A percentile compares a stretch with the other conserved stretches of the same genome.
Evolutionary conservation across 2,329 filamentous ascomycete genomes (phyloP).

Genomic region (Colletotrichum sidae): DNA sequence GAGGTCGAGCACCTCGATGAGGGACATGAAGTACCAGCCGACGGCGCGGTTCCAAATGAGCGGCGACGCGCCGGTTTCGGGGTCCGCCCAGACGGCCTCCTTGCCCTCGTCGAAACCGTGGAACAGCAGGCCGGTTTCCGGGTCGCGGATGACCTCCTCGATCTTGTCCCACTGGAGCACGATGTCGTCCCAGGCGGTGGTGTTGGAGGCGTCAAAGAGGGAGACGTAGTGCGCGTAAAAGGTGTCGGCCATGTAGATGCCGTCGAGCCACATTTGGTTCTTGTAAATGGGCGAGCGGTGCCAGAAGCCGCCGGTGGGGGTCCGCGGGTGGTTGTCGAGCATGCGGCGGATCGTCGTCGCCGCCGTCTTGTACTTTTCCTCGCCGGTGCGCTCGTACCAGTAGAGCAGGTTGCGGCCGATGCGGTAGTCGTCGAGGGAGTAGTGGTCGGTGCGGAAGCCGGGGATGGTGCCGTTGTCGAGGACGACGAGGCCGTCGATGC

Average conservation of each 20-base stretch:
- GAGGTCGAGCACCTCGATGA: conserved; percentile 62
- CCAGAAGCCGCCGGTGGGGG: conserved; percentile 65
- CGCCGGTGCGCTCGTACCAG: conserved; percentile 59
- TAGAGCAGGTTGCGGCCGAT: conserved; percentile 64
- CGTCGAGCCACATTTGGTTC: conserved; percentile 70
- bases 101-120: conserved; percentile 67
- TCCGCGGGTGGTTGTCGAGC: conserved; percentile 62
- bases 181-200: conserved; percentile 57
- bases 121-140: conserved; percentile 56
- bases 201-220: conserved; percentile 51
- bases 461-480: conserved; percentile 58
- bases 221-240: conserved; percentile 57
- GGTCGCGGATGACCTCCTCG: conserved; percentile 53
- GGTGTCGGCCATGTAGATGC: conserved; percentile 62
- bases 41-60: conserved; percentile 64
- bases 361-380: conserved; percentile 62
- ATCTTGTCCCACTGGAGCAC: conserved; percentile 58
- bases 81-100: conserved; percentile 63
- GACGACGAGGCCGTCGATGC: conserved; percentile 59
- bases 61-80: conserved; percentile 60
- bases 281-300: conserved; percentile 57
- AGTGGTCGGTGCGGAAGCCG: conserved; percentile 58
- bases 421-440: conserved; percentile 65
- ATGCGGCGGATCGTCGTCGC: conserved; percentile 59
- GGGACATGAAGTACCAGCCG: conserved; percentile 65